Base-by-base conservation (phyloP, 768 basidiomycete genomes). In the Dacryopinax primogenitus region DNA sequence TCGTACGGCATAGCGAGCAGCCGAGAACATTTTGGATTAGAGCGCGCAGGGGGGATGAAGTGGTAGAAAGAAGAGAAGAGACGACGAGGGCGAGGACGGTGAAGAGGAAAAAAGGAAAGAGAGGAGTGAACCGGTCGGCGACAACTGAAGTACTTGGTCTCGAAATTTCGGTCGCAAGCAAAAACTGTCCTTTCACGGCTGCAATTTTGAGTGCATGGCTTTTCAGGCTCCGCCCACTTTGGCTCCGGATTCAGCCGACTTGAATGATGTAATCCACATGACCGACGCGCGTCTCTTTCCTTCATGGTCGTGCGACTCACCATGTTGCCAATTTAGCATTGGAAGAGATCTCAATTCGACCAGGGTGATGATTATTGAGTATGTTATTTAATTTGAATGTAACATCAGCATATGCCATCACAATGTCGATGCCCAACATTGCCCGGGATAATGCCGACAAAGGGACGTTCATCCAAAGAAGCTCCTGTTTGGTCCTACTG, bases 1-100 rank as follows among this genome's bases (percentile, higher is more conserved):
- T 36, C 68, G 68, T 13, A 69, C 26, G 21, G 41, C 35, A 23
- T 51, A 63, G 41, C 71, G 71, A 67, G 70, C 66, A 63, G 69
- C 65, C 37, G 71, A 67, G 65, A 71, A 72, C 73, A 73, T 73
- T 28, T 37, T 69, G 21, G 62, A 36, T 18, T 37, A 33, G 39
- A 41, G 62, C 41, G 47, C 16, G 39, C 15, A 45, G 66, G 34
- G 37, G 61, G 39, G 37, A 33, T 45, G 61, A 39, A 61, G 64
- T 26, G 70, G 47, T 26, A 58, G 28, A 21, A 41, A 28, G 64
- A 66, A 62, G 39, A 67, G 47, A 26, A 34, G 63, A 37, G 63
- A 63, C n/a, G 32, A 18, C 2, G 51, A 21, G 15, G 51, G 13
- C 26, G 26, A 30, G 9, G 45, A 13, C 4, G 51, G 26, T 58